Base-by-base conservation (phyloP, 1,284 basidiomycete species). In the Pterula multifida region DNA sequence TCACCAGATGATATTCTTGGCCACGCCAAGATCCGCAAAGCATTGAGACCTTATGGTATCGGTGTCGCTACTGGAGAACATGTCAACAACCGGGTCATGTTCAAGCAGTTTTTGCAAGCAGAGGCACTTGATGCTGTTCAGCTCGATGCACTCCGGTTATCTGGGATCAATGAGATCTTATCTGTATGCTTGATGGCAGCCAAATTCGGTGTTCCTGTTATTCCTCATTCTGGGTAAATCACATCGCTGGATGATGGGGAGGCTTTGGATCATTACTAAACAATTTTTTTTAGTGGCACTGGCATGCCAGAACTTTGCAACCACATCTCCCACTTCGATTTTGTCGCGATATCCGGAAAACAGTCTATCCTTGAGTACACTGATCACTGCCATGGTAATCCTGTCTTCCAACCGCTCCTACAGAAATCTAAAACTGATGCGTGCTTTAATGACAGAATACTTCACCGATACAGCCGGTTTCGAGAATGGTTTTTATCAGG, bases 11-110 rank as follows among this genome's bases (percentile, higher is more conserved):
- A 88, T 60, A 71, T 80, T 52, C 69, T 82, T 32, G 79, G 81
- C 2, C 81, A 84, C 54, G 80, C 80, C 25, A 67, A 73, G 3
- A 75, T 83, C 50, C 77, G 81, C 53, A 73, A 71, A 53, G 78
- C 73, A 9, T 70, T 88, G 54, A 77, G 78, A 61, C 81, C 81
- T 2, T 64, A 79, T 60, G 78, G 78, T 4, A 85, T 90, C 56
- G 82, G 84, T 45, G 86, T 90, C 50, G 85, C 85, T 6, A 90
- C 86, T 0, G 86, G 86, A 49, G 86, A 90, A 62, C 86, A 90
- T 58, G 83, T 81, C 9, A 85, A 87, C 67, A 88, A 87, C 66
- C 74, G 81, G 53, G 87, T 89, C 71, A 71, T 80, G 22, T 90
- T 90, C 74, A 90, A 90, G 69, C 85, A 90, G 63, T 73, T 90